Evolutionary conservation across 208 protist genomes (phyloP).

Genomic region (Wallacemonas sp.): DNA sequence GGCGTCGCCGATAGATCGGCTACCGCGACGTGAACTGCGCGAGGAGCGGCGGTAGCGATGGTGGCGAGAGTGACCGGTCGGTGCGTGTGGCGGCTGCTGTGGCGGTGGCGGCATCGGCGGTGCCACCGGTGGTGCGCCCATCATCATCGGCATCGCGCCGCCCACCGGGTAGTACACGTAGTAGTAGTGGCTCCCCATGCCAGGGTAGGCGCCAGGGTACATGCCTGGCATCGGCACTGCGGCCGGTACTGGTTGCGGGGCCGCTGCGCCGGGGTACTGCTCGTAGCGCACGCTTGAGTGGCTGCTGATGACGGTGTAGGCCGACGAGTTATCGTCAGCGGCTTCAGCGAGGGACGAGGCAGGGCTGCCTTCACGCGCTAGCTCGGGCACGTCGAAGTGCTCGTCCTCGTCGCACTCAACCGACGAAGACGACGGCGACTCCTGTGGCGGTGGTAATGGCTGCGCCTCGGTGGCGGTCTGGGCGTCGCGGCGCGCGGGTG

Average conservation of each 20-base stretch:
- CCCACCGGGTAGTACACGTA: constrained; percentile 10
- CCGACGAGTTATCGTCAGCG: background rate
- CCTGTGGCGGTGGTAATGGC: no score
- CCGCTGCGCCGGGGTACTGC: constrained; percentile 1
- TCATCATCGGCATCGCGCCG: background rate
- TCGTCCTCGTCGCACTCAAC: background rate
- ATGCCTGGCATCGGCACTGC: background rate
- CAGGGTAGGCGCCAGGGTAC: background rate
- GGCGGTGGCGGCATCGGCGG: background rate
- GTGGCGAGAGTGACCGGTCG: background rate
- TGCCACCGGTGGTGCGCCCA: background rate
- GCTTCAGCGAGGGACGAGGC: background rate
- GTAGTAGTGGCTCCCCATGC: constrained; percentile 1
- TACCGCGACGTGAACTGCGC: constrained; percentile 1
- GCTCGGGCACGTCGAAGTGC: background rate
- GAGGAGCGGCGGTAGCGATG: constrained; percentile 7
- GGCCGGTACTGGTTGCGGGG: background rate
- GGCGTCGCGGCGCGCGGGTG: background rate
- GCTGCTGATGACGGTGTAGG: constrained; percentile 10
- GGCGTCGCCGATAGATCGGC: background rate
- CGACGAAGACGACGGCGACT: background rate
- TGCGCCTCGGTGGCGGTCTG: background rate
- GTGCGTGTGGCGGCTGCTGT: background rate
- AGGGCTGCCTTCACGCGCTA: background rate
- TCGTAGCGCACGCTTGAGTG: constrained; percentile 6